Conservation (phyloP, 768 basidiomycete genomes). For the Mycena metata region DNA sequence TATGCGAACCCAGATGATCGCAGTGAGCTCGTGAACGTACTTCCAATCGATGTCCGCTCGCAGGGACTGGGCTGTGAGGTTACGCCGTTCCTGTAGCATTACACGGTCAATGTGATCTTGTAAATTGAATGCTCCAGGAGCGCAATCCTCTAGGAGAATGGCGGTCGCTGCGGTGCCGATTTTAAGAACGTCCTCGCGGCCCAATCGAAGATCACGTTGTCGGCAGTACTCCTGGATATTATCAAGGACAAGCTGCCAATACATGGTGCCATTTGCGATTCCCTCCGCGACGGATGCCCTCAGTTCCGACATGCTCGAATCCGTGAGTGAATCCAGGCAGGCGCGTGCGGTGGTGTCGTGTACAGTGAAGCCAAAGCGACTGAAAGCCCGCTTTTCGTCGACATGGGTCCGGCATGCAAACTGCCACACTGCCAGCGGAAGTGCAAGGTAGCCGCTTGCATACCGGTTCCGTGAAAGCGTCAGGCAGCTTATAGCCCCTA, state of each 20-base stretch:
- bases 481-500: constrained; percentile 38
- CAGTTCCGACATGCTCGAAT: constrained; percentile 27
- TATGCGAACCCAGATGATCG: constrained; percentile 41
- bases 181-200: constrained; percentile 36
- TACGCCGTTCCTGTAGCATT: constrained; percentile 29
- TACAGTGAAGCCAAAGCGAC: constrained; percentile 40
- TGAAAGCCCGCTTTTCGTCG: constrained; percentile 40
- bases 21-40: constrained; percentile 32
- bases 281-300: constrained; percentile 22
- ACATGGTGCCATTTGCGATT: constrained; percentile 9
- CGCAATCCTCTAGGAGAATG: constrained; percentile 33
- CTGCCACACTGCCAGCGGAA: constrained; percentile 42
- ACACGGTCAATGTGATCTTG: constrained; percentile 28
- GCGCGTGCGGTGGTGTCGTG: constrained; percentile 37
- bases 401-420: constrained; percentile 42
- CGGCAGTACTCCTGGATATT: constrained; percentile 21
- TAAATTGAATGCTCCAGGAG: constrained; percentile 29
- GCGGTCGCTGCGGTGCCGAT: constrained; percentile 42
- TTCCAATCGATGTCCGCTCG: constrained; percentile 36
- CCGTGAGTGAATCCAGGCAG: constrained; percentile 37
- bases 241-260: constrained; percentile 13
- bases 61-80: constrained; percentile 36
- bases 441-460: constrained; percentile 42
- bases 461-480: constrained; percentile 38
- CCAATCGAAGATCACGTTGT: constrained; percentile 38